Evolutionary conservation across 2,329 filamentous ascomycete genomes (phyloP).

Genomic region (Westerdykella ornata): DNA sequence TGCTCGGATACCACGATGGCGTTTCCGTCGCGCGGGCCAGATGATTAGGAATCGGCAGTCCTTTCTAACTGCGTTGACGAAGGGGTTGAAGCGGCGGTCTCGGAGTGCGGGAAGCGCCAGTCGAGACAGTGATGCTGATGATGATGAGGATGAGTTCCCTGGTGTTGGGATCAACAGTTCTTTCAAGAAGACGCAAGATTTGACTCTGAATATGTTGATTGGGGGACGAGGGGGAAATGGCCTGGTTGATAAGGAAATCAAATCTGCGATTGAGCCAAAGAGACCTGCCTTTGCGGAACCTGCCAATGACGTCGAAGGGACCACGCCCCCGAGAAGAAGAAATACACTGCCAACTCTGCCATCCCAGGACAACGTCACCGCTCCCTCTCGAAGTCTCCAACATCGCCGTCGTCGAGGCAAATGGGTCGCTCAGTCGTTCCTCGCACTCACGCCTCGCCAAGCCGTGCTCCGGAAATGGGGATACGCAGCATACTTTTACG

Average conservation of each 20-base stretch:
- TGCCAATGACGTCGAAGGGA: conserved; percentile 2
- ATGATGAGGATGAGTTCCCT: conserved; percentile 28
- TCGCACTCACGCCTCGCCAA: conserved; percentile 72
- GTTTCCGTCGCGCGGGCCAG: conserved; percentile 59
- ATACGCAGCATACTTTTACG: conserved; percentile 75
- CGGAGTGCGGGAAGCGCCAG: conserved; percentile 12
- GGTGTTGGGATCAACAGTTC: conserved; percentile 8
- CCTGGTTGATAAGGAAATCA: conserved; percentile 11
- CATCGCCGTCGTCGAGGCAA: conserved; percentile 26
- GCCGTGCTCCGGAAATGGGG: conserved; percentile 71
- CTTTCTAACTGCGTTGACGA: conserved; percentile 39
- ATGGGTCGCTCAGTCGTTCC: conserved; percentile 55
- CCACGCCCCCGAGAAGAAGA: conserved; percentile 20
- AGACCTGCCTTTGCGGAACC: conserved; percentile 11
- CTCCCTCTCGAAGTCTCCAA: conserved; percentile 9
- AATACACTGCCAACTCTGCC: conserved; percentile 30
- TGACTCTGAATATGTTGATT: conserved; percentile 25
- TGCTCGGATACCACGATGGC: conserved; percentile 85
- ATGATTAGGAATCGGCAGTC: conserved; percentile 40
- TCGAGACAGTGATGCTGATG: conserved; percentile 44
- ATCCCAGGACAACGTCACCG: conserved; percentile 9
- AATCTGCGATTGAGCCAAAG: conserved; percentile 28
- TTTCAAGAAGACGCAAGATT: conserved; percentile 20
- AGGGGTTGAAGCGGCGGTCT: conserved; percentile 26
- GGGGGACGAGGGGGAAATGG: background rate